Evolutionary conservation across 352 stramenopile genomes (phyloP), one percentile per base, ranked within the genome.

Genomic region (Phytophthora multivora): DNA sequence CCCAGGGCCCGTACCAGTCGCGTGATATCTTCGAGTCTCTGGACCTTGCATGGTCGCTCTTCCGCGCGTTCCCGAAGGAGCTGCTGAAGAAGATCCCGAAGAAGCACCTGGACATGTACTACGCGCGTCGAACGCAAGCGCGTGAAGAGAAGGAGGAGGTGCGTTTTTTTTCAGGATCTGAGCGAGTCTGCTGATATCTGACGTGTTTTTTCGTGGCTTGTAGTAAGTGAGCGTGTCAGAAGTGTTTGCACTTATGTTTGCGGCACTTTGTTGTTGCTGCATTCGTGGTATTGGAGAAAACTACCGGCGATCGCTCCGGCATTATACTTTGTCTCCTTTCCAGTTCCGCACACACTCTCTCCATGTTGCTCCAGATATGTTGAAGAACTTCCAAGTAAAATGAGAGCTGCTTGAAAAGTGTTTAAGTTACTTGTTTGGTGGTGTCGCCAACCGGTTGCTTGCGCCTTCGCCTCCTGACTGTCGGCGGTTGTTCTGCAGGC

Each of bases 11-110:
- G 18, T 99, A 99, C 88, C 89, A 99, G 84, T 97, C 93, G 47
- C 90, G 98, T 71, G 95, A 97, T 69, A 99, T 99, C 76, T 99
- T 98, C 71, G 96, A 99, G 77, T 99, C 94, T 51, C 80, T 99
- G 46, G 98, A 99, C 63, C 78, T 99, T 35, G 98, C 98, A 31
- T 99, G 98, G 98, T 97, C 90, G 67, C 96, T 99, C 58, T 97
- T 99, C 73, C 91, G 98, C 66, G 96, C 96, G 11, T 99, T 99
- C 92, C 97, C 97, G 47, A 99, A 98, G 81, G 97, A 99, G 63
- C 77, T 99, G 68, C 86, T 99, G 58, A 99, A 99, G 89, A 99
- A 99, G 89, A 99, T 99, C 76, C 97, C 97, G 46, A 98, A 98
- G 88, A 98, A 99, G 84, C 96, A 98, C 63, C 71, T 99, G 53